Conservation (phyloP, 2,329 filamentous ascomycete species). For the Fusarium papillatum region DNA sequence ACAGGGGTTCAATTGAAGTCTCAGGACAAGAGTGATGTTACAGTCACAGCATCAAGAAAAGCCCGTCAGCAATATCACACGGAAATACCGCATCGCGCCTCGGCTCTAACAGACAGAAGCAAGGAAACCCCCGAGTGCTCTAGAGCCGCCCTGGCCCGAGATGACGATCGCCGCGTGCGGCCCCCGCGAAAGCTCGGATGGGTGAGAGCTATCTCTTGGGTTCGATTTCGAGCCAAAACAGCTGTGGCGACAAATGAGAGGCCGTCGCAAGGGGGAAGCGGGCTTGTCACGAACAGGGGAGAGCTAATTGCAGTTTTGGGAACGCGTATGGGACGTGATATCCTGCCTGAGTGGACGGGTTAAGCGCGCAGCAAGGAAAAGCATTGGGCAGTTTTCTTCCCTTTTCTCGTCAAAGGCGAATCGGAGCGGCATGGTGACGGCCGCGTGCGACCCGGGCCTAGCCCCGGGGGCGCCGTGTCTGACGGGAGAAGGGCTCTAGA, state of each 20-base stretch:
- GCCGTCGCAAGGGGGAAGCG: conserved; percentile 21
- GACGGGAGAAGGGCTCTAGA: conserved; percentile 22
- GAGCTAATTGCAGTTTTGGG: conserved; percentile 33
- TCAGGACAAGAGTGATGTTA: neutral
- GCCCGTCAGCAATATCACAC: conserved; percentile 5
- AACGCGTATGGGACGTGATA: conserved; percentile 36
- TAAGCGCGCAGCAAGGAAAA: conserved; percentile 40
- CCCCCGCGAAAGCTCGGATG: conserved; percentile 23
- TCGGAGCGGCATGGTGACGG: conserved; percentile 37
- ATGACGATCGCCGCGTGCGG: conserved; percentile 33
- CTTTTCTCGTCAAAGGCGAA: conserved; percentile 30
- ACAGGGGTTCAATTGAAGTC: neutral
- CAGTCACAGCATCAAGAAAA: neutral
- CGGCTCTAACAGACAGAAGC: conserved; percentile 11
- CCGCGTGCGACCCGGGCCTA: conserved; percentile 32
- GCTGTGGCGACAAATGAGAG: conserved; percentile 32
- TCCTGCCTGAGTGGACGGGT: conserved; percentile 26
- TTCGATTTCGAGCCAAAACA: conserved; percentile 2
- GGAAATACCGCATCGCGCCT: conserved; percentile 7
- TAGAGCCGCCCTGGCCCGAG: conserved; percentile 24
- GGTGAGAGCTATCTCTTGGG: neutral
- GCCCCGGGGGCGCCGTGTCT: conserved; percentile 25
- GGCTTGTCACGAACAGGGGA: conserved; percentile 33
- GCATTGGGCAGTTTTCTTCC: conserved; percentile 18
- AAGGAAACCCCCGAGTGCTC: conserved; percentile 15